A percentile compares a stretch with the other conserved stretches of the same genome.
phyloP scores from a whole-genome alignment of 2,329 filamentous ascomycete genomes.

The Aureobasidium lini region DNA sequence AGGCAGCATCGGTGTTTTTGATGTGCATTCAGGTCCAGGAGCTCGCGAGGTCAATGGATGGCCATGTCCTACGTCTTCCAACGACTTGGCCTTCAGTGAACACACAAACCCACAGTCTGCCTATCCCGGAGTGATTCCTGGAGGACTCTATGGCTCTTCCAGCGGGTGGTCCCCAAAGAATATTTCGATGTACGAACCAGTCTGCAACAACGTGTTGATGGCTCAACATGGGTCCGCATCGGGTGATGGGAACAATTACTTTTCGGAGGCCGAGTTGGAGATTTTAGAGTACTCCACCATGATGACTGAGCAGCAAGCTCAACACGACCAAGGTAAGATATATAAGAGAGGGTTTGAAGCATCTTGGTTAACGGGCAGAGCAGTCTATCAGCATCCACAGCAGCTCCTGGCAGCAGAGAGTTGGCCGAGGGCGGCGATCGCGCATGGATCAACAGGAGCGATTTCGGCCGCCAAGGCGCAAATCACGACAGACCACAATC shows the following conservation, averaged over 20 bases:
- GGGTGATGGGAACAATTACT: not conserved
- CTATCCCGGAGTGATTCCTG: no score
- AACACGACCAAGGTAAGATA: not conserved
- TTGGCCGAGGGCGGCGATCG: not conserved
- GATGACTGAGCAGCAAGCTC: not conserved
- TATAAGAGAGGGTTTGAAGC: not conserved
- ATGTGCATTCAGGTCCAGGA: no score
- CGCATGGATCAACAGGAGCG: not conserved
- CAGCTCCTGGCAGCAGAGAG: not conserved
- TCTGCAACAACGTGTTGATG: no score
- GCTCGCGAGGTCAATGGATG: no score
- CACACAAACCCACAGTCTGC: no score
- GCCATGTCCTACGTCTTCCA: no score
- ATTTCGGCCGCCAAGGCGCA: conserved; percentile 7
- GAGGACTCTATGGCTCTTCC: no score
- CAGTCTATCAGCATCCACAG: not conserved
- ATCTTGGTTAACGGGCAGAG: not conserved
- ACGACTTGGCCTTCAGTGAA: no score
- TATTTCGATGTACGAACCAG: no score
- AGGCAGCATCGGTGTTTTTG: no score
- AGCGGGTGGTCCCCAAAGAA: no score
- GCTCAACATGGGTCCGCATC: no score
- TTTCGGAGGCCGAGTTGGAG: not conserved
- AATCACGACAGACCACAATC: not conserved
- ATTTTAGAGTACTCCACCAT: not conserved